Evolutionary conservation across 257 asterid genomes (phyloP), one percentile per base, ranked within the genome.

Genomic region (Solanum paucissectum): DNA sequence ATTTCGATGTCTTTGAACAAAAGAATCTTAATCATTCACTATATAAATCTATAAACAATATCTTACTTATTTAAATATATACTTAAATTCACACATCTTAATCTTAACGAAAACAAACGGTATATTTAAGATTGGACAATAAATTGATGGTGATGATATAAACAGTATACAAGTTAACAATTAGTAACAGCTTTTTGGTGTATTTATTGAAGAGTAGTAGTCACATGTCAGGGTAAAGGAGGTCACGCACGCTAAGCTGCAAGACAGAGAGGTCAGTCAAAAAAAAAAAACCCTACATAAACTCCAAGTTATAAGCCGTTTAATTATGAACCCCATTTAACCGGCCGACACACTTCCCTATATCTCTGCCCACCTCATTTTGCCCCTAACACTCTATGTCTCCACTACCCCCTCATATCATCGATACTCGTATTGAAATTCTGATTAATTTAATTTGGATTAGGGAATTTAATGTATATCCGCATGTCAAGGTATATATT

Each of bases 211-310:
- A 75, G 83, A 25, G 83, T 12, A 76, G 60, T 13, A 14, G 64
- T 79, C 92, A 89, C 87, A 86, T 55, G 92, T 82, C 40, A 79
- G 46, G 84, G 79, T 55, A 82, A 55, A 42, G 87, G 62, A 83
- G 46, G 83, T 71, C 91, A 83, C 89, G 89, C 77, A 32, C n/a
- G 40, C 40, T 32, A 18, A 71, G 42, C 42, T 88, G 90, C 89
- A 58, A 2, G 89, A 84, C 86, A 60, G 81, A 71, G 25, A 71
- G n/a, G 21, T 27, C 79, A 72, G 37, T 68, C 38, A 14, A 71
- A 7, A 71, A 29, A 27, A 81, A 36, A 83, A 13, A 69, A 14
- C 79, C 85, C 60, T 46, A 44, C 44, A 79, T 14, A 79, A 79
- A 79, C 84, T 44, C 38, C 5, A 79, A 79, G 84, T 79, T 25